These are phyloP conservation scores for Caloboletus inedulis DNA, from an alignment of 1,284 basidiomycete species.

Conservation along the genomic window DNA sequence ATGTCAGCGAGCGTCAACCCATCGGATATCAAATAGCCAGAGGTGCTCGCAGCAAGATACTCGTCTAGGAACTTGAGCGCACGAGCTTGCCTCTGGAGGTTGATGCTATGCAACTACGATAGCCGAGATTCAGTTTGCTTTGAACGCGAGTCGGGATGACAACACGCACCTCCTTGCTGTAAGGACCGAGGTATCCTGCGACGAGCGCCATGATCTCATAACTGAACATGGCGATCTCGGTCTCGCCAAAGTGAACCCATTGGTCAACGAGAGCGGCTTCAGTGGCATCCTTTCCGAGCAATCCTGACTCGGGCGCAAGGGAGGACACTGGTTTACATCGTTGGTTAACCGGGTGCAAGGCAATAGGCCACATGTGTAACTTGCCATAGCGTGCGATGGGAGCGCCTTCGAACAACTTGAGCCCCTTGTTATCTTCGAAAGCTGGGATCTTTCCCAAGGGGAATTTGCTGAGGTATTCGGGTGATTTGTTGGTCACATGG, in stretches of 20 bases:
- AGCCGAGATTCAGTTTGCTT: neutral
- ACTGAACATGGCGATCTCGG: conserved; percentile 38
- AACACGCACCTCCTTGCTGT: conserved; percentile 28
- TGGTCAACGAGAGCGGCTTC: conserved; percentile 53
- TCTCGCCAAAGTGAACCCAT: conserved; percentile 53
- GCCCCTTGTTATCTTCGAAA: conserved; percentile 51
- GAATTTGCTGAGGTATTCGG: conserved; percentile 49
- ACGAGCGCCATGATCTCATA: conserved; percentile 20
- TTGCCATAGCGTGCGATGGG: conserved; percentile 60
- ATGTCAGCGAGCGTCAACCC: conserved; percentile 62
- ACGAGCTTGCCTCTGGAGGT: conserved; percentile 26
- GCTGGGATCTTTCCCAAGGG: conserved; percentile 50
- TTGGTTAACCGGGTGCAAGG: neutral
- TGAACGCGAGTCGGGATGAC: no score
- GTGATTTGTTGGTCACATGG: conserved; percentile 37
- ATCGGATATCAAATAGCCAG: conserved; percentile 54
- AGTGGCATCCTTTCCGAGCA: conserved; percentile 45
- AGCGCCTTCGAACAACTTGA: conserved; percentile 50
- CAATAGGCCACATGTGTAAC: conserved; percentile 25
- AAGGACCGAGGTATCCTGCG: conserved; percentile 21
- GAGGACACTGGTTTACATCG: conserved; percentile 39
- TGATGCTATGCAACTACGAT: conserved; percentile 28
- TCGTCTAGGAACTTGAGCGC: conserved; percentile 44
- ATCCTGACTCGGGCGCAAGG: conserved; percentile 49
- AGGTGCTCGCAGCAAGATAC: conserved; percentile 46